Conservation (phyloP, 441 rosid species). For the Erodium chrysanthum region DNA sequence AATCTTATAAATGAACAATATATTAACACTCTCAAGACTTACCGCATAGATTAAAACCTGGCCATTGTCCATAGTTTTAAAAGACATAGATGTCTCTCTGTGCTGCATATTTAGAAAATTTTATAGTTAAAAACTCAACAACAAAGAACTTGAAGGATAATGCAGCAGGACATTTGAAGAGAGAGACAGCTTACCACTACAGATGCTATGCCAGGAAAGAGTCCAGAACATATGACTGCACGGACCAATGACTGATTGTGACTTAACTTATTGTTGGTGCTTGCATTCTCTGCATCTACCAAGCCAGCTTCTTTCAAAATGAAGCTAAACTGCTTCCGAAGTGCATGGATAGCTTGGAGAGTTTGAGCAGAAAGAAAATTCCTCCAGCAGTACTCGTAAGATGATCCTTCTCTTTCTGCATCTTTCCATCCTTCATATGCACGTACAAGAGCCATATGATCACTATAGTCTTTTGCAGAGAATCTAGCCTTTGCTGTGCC, state of each 20-base stretch:
- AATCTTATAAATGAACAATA: not conserved
- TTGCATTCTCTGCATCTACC: constrained; percentile 55
- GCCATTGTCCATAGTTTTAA: constrained; percentile 98
- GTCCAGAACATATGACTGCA: constrained; percentile 92
- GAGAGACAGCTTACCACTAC: constrained; percentile 55
- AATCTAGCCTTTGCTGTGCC: constrained; percentile 92
- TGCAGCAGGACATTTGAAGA: constrained; percentile 11
- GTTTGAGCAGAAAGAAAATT: constrained; percentile 95
- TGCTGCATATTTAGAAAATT: constrained; percentile 41
- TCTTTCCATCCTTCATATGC: constrained; percentile 99
- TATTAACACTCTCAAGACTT: constrained; percentile 20
- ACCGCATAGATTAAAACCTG: constrained; percentile 83
- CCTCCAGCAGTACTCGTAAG: constrained; percentile 98
- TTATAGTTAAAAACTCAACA: constrained; percentile 12
- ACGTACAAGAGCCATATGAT: constrained; percentile 98
- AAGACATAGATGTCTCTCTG: constrained; percentile 89
- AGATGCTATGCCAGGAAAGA: constrained; percentile 92
- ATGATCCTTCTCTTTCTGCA: constrained; percentile 89
- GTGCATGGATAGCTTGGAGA: constrained; percentile 91
- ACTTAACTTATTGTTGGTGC: constrained; percentile 66
- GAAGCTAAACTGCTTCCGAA: constrained; percentile 79
- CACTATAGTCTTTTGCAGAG: constrained; percentile 96
- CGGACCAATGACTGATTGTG: constrained; percentile 88
- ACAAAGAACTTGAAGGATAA: constrained; percentile 10
- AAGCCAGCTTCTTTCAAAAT: constrained; percentile 83